Conservation (phyloP, 345 rosid genomes). For the Gossypium raimondii region DNA sequence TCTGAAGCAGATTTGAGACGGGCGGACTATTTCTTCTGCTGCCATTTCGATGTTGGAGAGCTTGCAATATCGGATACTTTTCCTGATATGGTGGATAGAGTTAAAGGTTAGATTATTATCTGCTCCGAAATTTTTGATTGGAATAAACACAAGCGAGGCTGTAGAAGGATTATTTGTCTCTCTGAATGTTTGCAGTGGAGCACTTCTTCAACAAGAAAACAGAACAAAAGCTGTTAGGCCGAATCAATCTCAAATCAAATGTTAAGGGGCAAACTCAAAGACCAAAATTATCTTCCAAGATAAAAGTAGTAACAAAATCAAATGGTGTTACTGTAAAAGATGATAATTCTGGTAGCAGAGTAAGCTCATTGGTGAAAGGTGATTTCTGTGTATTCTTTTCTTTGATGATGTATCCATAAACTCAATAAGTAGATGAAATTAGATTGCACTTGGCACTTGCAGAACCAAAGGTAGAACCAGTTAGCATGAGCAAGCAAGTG, state of each 20-base stretch:
- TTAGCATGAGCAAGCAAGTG: slow-evolving; percentile 19
- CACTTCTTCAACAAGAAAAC: slow-evolving; percentile 38
- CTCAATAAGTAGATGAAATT: slow-evolving; percentile 14
- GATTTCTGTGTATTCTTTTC: slow-evolving; percentile 2
- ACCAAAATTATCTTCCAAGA: slow-evolving; percentile 2
- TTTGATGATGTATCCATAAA: not conserved
- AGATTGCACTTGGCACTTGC: slow-evolving; percentile 11
- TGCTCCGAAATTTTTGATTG: not conserved
- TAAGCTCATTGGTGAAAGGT: not conserved
- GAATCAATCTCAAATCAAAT: slow-evolving; percentile 16
- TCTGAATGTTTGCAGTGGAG: slow-evolving; percentile 35
- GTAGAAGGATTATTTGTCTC: not conserved
- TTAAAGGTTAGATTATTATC: slow-evolving; percentile 36
- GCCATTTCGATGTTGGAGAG: slow-evolving; percentile 44
- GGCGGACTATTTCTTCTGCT: slow-evolving; percentile 41
- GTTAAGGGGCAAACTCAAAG: slow-evolving; percentile 13
- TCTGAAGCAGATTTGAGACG: slow-evolving; percentile 27
- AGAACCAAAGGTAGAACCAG: slow-evolving; percentile 21
- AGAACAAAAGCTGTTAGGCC: slow-evolving; percentile 17
- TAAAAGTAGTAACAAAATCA: slow-evolving; percentile 17
- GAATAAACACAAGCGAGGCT: not conserved
- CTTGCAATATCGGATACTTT: slow-evolving; percentile 23
- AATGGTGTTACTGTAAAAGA: not conserved
- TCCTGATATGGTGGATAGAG: slow-evolving; percentile 37
- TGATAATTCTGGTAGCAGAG: slow-evolving; percentile 2